Conservation (phyloP, 345 rosid genomes). For the Lumnitzera racemosa region DNA sequence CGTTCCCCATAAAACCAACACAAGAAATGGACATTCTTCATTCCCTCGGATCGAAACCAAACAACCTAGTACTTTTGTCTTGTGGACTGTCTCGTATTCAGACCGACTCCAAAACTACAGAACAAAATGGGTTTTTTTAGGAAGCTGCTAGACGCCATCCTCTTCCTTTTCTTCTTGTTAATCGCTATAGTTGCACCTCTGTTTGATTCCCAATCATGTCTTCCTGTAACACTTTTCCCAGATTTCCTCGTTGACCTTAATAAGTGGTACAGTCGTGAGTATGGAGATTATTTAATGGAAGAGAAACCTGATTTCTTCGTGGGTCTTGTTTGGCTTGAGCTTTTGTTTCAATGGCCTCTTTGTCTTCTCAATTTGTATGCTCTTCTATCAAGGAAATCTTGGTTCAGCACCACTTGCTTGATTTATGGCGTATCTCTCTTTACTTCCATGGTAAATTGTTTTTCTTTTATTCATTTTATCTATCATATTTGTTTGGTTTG, state of each 20-base stretch:
- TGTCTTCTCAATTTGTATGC: conserved; percentile 44
- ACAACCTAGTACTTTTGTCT: neutral
- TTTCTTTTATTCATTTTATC: neutral
- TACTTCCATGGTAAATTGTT: conserved; percentile 53
- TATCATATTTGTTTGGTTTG: neutral
- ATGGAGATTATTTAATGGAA: conserved; percentile 49
- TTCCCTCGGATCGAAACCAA: too few relatives aligned
- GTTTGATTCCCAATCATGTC: conserved; percentile 50
- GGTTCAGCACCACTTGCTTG: conserved; percentile 72
- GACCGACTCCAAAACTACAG: neutral
- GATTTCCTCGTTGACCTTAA: conserved; percentile 42
- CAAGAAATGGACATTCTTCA: too few relatives aligned
- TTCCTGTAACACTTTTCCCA: conserved; percentile 44
- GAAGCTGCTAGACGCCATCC: conserved; percentile 48
- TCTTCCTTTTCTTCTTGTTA: conserved; percentile 45
- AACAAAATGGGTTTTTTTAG: conserved; percentile 40
- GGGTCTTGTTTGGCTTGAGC: conserved; percentile 62
- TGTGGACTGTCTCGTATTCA: neutral
- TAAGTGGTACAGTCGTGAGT: conserved; percentile 27
- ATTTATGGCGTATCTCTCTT: conserved; percentile 54
- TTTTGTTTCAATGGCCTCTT: conserved; percentile 74
- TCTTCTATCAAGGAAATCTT: conserved; percentile 45
- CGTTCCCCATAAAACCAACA: too few relatives aligned
- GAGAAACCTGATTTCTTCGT: conserved; percentile 80
- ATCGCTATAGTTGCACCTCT: conserved; percentile 51